Base-by-base conservation (phyloP, 768 basidiomycete species). In the Lactarius hengduanensis region DNA sequence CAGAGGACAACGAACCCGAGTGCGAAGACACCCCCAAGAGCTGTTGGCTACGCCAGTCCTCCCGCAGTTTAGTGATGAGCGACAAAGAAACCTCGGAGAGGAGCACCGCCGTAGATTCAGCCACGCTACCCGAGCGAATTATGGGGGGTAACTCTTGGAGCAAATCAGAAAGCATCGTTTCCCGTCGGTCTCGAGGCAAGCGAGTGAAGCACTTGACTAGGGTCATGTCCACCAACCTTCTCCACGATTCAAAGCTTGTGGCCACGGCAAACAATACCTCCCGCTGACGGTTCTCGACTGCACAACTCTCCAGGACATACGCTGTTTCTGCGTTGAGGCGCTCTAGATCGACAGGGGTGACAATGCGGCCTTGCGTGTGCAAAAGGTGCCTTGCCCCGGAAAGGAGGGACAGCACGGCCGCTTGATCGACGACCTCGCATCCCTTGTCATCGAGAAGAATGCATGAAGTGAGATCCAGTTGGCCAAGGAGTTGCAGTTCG, bases 101-200 rank as follows among this genome's bases (percentile, higher is more conserved):
- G 3, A 96, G 77, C n/a, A 95, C 82, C 13, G 92, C 83, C 1
- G 92, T 90, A 3, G 86, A 80, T 64, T 91, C 88, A 43, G 88
- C 83, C 26, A 89, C 78, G 63, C 87, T 87, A 13, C 80, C 76
- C 0, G 87, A 88, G 36, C 82, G 83, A 54, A 96, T 82, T 26
- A 85, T 84, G 2, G 81, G 76, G 1, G 94, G 90, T 26, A 97
- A 81, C 26, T 92, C 87, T 71, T 91, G 89, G 22, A 98, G 82
- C 22, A 98, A 79, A 73, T 97, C 96, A 71, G 96, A 93, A 6
- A 97, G 80, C 80, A 96, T 89, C 67, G 87, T 88, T 76, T 98
- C 95, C 30, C 93, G 84, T 30, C 85, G 86, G 65, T 94, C 91
- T 68, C 88, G 85, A 0, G 92, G 89, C 15, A 97, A 80, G 40